A percentile compares a stretch with the other conserved stretches of the same genome.
Conservation (phyloP, 2,329 filamentous ascomycete genomes). For the Pleoardoris graminearum region DNA sequence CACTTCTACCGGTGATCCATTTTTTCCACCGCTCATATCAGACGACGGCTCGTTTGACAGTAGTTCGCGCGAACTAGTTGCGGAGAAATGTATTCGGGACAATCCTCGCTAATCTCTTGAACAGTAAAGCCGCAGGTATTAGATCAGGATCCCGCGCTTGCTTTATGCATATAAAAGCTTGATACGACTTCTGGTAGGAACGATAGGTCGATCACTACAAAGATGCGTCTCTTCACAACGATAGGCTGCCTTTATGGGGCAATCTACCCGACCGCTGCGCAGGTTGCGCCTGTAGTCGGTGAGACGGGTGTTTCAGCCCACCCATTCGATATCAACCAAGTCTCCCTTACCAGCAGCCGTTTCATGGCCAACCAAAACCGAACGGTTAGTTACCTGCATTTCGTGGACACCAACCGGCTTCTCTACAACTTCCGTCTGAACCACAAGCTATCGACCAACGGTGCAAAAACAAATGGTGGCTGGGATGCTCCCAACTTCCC, state of each 20-base stretch:
- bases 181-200: too few relatives aligned
- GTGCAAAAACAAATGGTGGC: conserved; percentile 53
- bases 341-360: conserved; percentile 46
- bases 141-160: too few relatives aligned
- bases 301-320: conserved; percentile 43
- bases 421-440: conserved; percentile 56
- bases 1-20: too few relatives aligned
- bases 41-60: too few relatives aligned
- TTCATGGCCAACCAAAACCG: conserved; percentile 53
- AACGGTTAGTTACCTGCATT: conserved; percentile 53
- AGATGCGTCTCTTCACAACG: conserved; percentile 5
- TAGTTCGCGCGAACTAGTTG: too few relatives aligned
- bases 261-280: neutral
- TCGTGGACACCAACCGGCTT: conserved; percentile 51
- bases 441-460: conserved; percentile 53
- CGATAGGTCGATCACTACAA: too few relatives aligned
- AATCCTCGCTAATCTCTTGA: too few relatives aligned
- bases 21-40: too few relatives aligned
- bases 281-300: conserved; percentile 14
- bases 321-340: conserved; percentile 48
- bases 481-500: conserved; percentile 61
- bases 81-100: too few relatives aligned
- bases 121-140: too few relatives aligned
- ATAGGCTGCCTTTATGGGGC: neutral
- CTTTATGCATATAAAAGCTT: too few relatives aligned